These are phyloP conservation scores for Alloascoidea africana DNA, from an alignment of 805 yeast genomes.

Conservation along the genomic window DNA sequence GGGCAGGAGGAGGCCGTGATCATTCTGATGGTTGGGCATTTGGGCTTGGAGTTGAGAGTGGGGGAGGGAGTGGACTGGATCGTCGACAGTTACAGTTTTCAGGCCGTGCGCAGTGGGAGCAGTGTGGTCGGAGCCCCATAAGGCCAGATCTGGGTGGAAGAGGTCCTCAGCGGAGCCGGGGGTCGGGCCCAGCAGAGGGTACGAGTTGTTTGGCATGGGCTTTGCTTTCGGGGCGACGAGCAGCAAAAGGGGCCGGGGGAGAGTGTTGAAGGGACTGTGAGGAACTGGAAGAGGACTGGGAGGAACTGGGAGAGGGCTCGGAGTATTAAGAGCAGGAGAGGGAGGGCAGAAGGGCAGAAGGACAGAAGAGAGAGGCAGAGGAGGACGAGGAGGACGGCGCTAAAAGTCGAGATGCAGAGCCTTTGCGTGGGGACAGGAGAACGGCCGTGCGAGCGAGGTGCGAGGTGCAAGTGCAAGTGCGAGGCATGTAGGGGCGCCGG, in stretches of 20 bases:
- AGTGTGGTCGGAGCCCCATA: background rate
- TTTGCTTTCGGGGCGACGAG: background rate
- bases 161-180: background rate
- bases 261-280: background rate
- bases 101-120: too few relatives aligned
- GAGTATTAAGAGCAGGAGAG: background rate
- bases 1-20: too few relatives aligned
- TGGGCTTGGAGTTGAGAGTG: too few relatives aligned
- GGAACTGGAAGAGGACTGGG: background rate
- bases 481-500: too few relatives aligned
- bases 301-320: background rate
- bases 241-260: background rate
- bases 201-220: background rate
- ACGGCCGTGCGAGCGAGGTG: too few relatives aligned
- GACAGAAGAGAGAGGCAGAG: background rate
- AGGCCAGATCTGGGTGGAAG: background rate
- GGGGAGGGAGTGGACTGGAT: too few relatives aligned
- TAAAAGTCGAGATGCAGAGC: background rate
- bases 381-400: background rate
- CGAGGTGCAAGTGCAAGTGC: too few relatives aligned
- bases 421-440: background rate
- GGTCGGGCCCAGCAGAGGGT: background rate
- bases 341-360: conserved; percentile 1
- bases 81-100: too few relatives aligned
- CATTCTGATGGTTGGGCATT: too few relatives aligned